Evolutionary conservation across 2,329 filamentous ascomycete species (phyloP).

Genomic region (Aspergillus tubingensis): DNA sequence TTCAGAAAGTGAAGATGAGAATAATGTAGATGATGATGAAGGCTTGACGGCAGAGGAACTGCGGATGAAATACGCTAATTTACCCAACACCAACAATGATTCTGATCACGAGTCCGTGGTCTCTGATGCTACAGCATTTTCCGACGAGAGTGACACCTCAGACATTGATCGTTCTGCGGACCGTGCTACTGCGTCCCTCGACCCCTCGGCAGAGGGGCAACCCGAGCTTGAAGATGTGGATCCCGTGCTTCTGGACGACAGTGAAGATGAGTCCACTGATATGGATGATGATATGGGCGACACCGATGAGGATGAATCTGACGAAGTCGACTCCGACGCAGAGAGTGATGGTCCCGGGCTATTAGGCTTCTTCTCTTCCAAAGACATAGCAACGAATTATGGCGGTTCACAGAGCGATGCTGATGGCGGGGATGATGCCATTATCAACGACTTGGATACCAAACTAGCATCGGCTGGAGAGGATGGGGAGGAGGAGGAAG

Average conservation of each 20-base stretch:
- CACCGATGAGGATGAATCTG: constrained; percentile 52
- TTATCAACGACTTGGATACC: constrained; percentile 28
- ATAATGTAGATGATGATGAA: constrained; percentile 46
- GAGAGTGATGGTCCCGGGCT: constrained; percentile 46
- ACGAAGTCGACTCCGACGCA: constrained; percentile 49
- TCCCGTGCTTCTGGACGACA: constrained; percentile 48
- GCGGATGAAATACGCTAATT: constrained; percentile 49
- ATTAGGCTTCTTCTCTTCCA: constrained; percentile 51
- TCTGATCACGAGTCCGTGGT: constrained; percentile 28
- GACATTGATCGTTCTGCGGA: constrained; percentile 24
- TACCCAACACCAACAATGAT: constrained; percentile 31
- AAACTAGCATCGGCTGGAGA: constrained; percentile 25
- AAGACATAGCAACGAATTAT: constrained; percentile 32
- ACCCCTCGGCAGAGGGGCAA: constrained; percentile 29
- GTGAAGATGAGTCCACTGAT: constrained; percentile 50
- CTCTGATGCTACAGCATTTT: constrained; percentile 24
- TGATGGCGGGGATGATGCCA: constrained; percentile 41
- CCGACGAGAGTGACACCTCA: constrained; percentile 22
- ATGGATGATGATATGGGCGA: constrained; percentile 53
- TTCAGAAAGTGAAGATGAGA: constrained; percentile 46
- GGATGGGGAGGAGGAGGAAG: constrained; percentile 30
- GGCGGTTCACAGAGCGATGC: constrained; percentile 22
- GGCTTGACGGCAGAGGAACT: constrained; percentile 50
- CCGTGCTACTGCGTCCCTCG: constrained; percentile 22
- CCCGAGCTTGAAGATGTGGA: constrained; percentile 46